Conservation (phyloP, 2,329 filamentous ascomycete species). For the Metarhizium album region DNA sequence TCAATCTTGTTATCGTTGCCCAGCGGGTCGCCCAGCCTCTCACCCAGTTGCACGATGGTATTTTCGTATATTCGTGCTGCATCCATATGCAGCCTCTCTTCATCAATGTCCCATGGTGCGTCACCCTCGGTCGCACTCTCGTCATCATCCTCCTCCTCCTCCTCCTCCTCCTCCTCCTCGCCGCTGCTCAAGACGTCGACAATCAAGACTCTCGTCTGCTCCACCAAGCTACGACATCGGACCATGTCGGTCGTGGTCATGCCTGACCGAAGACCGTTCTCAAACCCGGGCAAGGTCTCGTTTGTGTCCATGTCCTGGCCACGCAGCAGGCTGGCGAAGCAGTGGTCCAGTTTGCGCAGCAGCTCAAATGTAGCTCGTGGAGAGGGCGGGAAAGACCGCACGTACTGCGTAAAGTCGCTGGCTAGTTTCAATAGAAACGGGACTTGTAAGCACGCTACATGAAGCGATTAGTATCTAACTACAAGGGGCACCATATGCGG, state of each 20-base stretch:
- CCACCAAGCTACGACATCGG: conserved; percentile 69
- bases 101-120: conserved; percentile 28
- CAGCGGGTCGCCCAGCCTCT: conserved; percentile 43
- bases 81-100: conserved; percentile 52
- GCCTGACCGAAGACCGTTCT: conserved; percentile 47
- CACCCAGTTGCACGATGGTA: conserved; percentile 65
- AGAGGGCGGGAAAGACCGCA: conserved; percentile 54
- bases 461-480: background rate
- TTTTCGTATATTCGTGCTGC: conserved; percentile 69
- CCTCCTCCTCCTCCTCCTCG: conserved; percentile 29
- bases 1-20: conserved; percentile 10
- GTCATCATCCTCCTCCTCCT: conserved; percentile 24
- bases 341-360: conserved; percentile 70
- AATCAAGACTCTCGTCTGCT: conserved; percentile 61
- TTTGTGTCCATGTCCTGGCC: conserved; percentile 57
- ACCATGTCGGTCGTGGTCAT: conserved; percentile 80
- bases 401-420: conserved; percentile 58
- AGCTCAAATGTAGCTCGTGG: conserved; percentile 59
- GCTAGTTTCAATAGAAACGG: conserved; percentile 75
- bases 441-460: conserved; percentile 64
- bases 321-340: conserved; percentile 65
- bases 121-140: conserved; percentile 26
- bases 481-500: background rate
- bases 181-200: conserved; percentile 52
- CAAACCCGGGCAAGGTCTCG: conserved; percentile 59